Percentiles rank a stretch among this genome's conserved stretches.
Conservation (phyloP, 73 alveolate genomes). For the Halteria grandinella region DNA sequence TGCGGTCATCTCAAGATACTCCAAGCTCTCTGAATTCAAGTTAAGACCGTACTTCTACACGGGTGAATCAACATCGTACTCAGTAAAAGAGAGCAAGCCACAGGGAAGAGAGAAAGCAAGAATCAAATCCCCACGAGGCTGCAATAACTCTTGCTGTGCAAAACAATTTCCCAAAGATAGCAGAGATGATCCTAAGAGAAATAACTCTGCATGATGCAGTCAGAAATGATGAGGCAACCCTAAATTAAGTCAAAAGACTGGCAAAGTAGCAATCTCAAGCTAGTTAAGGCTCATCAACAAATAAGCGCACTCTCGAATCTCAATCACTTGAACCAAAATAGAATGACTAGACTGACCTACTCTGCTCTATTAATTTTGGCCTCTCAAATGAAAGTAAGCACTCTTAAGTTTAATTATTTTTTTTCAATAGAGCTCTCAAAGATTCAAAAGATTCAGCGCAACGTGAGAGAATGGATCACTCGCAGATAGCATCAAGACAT, state of each 20-base stretch:
- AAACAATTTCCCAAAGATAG: constrained; percentile 43
- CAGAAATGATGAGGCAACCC: not conserved
- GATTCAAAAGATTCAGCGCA: constrained; percentile 21
- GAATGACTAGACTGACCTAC: not conserved
- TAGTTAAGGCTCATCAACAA: not conserved
- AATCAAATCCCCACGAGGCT: not conserved
- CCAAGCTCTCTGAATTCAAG: not conserved
- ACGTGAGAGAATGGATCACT: constrained; percentile 44
- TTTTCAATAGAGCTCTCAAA: constrained; percentile 19
- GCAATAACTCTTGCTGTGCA: constrained; percentile 40
- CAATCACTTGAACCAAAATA: not conserved
- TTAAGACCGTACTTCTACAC: not conserved
- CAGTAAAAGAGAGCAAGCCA: not conserved
- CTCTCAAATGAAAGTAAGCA: constrained; percentile 23
- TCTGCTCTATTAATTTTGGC: constrained; percentile 6
- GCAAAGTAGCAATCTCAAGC: not conserved
- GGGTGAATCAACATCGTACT: not conserved
- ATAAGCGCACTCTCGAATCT: not conserved
- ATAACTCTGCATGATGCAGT: constrained; percentile 26
- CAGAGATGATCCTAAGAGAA: constrained; percentile 52
- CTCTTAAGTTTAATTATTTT: not conserved
- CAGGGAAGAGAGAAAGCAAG: not conserved
- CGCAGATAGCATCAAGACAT: constrained; percentile 42
- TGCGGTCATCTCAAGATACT: not conserved
- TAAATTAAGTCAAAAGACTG: not conserved